Evolutionary conservation across 2,329 filamentous ascomycete genomes (phyloP), one percentile per base, ranked within the genome.

Genomic region (Scedosporium dehoogii): DNA sequence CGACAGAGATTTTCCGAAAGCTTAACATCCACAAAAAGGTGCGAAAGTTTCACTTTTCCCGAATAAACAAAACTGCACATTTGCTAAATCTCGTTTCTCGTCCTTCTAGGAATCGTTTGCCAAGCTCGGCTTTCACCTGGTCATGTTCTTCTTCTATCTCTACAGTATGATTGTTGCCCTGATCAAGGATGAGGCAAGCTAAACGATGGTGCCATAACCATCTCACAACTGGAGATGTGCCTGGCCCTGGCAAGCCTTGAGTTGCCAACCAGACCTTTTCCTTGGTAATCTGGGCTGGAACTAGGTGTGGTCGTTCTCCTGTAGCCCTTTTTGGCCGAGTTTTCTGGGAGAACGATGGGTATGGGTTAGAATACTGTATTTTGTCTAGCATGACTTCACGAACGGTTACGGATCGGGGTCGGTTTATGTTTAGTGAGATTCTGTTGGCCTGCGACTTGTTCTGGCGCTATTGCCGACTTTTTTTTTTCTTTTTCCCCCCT

Each of bases 141-240:
- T 99, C 79, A 97, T 99, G 92, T 99, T 99, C 85, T 99, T 99
- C 87, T 99, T 97, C 85, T 99, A 99, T 80, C 89, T 99, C 63
- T 96, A 96, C 85, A 96, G 90, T 87, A 96, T 94, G 90, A 94
- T 94, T 70, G 93, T 97, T 67, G 93, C 94, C 68, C 84, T 99
- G 66, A 99, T 99, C 81, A 88, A 89, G 73, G 94, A 97, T 76
- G 94, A 99, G 79, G 85, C 89, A 64, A 85, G 92, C 77, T 96
- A 88, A 87, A 42, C 51, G 5, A 16, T 18, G 12, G 3, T 27
- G 33, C 10, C 33, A 38, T 38, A 12, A 12, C 12, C 33, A 3
- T 12, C 33, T 38, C 33, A 38, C 33, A 38, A 38, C 3, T 38
- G 33, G 9, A 38, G 33, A 48, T 48, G 18, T 7, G 44, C 7